phyloP scores from a whole-genome alignment of 805 yeast genomes.

The Pichia occidentalis region DNA sequence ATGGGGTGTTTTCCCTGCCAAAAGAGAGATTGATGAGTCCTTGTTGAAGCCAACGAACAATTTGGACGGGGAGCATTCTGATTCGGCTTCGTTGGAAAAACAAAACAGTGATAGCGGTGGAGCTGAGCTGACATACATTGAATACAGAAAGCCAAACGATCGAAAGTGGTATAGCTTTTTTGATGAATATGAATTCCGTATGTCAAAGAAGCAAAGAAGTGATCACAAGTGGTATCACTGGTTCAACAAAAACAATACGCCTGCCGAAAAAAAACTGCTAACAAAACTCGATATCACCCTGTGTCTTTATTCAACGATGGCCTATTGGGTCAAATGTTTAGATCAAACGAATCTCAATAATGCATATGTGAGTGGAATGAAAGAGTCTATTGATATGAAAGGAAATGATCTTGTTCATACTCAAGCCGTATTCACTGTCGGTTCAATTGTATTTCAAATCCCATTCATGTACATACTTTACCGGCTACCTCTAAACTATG shows the following conservation, averaged over 20 bases:
- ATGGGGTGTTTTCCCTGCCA: constrained; percentile 7
- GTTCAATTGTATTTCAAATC: constrained; percentile 53
- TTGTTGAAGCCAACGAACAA: too few relatives aligned
- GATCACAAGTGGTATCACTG: constrained; percentile 47
- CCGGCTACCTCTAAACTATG: constrained; percentile 47
- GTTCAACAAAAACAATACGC: constrained; percentile 45
- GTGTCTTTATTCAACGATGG: constrained; percentile 48
- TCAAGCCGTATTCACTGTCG: constrained; percentile 53
- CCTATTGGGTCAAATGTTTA: constrained; percentile 63
- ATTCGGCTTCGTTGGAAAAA: not conserved
- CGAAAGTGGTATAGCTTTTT: constrained; percentile 50
- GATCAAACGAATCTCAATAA: constrained; percentile 56
- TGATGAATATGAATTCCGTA: constrained; percentile 57
- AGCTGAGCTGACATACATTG: constrained; percentile 16
- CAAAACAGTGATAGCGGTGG: too few relatives aligned
- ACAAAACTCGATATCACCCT: constrained; percentile 50
- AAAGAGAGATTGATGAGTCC: constrained; percentile 1
- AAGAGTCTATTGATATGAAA: constrained; percentile 47
- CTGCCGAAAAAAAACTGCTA: constrained; percentile 41
- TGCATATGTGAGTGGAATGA: constrained; percentile 65
- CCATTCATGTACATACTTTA: constrained; percentile 57
- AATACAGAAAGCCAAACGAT: constrained; percentile 46
- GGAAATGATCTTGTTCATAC: constrained; percentile 60
- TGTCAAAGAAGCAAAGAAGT: constrained; percentile 27
- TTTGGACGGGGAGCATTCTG: not conserved